Conservation (phyloP, 2,329 filamentous ascomycete species). For the Aspergillus terreus region DNA sequence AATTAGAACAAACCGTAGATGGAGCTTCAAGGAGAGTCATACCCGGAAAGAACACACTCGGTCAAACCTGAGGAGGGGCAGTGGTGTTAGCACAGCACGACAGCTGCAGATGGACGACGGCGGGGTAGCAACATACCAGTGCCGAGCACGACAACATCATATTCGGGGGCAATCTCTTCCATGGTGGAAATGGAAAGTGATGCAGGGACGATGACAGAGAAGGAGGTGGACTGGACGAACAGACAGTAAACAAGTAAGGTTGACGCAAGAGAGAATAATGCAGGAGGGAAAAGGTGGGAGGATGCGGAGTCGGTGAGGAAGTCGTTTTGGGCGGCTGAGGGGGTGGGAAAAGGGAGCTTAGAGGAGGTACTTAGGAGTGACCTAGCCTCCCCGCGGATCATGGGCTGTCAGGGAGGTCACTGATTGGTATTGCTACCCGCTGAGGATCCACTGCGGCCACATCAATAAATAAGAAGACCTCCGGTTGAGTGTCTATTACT, state of each 20-base stretch:
- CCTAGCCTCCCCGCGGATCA: constrained; percentile 17
- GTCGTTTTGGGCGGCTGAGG: not conserved
- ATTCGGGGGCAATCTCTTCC: constrained; percentile 98
- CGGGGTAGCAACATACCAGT: constrained; percentile 63
- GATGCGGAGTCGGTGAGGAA: constrained; percentile 16
- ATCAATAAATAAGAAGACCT: no score
- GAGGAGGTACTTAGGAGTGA: constrained; percentile 8
- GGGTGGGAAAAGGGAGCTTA: constrained; percentile 13
- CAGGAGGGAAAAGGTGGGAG: constrained; percentile 8
- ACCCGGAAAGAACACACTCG: constrained; percentile 98
- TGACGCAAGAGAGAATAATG: constrained; percentile 1
- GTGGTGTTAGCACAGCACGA: constrained; percentile 21
- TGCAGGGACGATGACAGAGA: constrained; percentile 12
- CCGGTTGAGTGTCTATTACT: no score
- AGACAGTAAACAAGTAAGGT: constrained; percentile 6
- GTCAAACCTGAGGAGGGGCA: constrained; percentile 67
- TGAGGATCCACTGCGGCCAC: not conserved
- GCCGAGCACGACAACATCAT: constrained; percentile 97
- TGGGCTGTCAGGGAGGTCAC: not conserved
- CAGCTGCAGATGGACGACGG: constrained; percentile 27
- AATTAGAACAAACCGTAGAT: constrained; percentile 13
- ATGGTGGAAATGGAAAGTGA: constrained; percentile 52
- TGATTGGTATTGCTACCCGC: not conserved
- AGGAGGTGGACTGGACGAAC: constrained; percentile 4
- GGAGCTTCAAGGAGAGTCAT: constrained; percentile 34